Percentiles rank a stretch among this genome's conserved stretches.
Evolutionary conservation across 306 rosid genomes (phyloP).

Genomic region (Castanea sativa): DNA sequence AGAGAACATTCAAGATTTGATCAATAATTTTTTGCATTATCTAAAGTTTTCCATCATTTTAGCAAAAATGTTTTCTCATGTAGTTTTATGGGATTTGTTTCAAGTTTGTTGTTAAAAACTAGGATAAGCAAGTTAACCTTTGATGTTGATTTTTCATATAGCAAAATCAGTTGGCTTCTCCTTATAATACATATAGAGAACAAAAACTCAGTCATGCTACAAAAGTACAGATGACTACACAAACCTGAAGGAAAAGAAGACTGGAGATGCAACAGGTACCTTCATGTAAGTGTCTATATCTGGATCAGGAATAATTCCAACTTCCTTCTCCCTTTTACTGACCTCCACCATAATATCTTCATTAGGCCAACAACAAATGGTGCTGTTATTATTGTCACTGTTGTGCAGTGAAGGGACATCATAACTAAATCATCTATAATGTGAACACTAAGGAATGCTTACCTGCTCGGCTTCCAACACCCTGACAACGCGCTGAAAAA

Average conservation of each 20-base stretch:
- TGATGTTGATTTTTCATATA: background rate
- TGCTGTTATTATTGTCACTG: background rate
- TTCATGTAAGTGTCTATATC: conserved; percentile 84
- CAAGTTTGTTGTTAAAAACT: background rate
- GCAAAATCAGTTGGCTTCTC: background rate
- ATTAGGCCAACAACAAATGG: conserved; percentile 4
- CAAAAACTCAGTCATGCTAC: background rate
- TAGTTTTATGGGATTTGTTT: background rate
- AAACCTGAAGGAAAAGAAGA: background rate
- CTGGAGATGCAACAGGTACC: conserved; percentile 31
- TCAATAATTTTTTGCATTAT: too few species aligned
- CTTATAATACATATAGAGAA: background rate
- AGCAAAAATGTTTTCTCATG: too few species aligned
- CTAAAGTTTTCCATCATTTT: too few species aligned
- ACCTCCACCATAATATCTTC: conserved; percentile 65
- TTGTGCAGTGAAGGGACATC: background rate
- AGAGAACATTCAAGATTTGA: too few species aligned
- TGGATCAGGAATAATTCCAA: conserved; percentile 67
- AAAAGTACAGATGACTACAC: background rate
- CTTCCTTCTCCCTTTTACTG: conserved; percentile 60
- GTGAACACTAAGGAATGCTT: conserved; percentile 14
- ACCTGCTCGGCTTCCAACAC: conserved; percentile 67
- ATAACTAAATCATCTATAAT: background rate
- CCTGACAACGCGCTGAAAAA: conserved; percentile 74
- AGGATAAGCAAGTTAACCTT: background rate